phyloP scores from a whole-genome alignment of 176 grass and related monocot species.

The Aegilops speltoides region DNA sequence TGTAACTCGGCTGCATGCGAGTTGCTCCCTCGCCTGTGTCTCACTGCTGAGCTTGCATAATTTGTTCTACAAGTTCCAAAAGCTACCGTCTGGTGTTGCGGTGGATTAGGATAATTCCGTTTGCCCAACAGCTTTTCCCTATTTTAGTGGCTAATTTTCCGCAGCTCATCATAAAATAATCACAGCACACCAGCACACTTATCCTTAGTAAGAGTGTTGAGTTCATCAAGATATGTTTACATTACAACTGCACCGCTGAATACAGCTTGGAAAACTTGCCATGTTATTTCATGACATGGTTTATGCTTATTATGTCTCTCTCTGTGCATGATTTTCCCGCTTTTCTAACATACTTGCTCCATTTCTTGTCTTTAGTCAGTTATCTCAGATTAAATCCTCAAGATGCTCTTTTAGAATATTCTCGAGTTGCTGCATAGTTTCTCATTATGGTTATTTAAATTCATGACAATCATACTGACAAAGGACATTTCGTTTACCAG shows the following conservation, averaged over 20 bases:
- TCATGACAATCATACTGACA: constrained; percentile 1
- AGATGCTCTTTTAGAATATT: not conserved
- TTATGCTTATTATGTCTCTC: not conserved
- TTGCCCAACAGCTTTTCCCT: not conserved
- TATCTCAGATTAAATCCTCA: not conserved
- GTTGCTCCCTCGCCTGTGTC: not conserved
- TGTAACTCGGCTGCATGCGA: not conserved
- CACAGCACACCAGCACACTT: not conserved
- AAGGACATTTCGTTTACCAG: constrained; percentile 47
- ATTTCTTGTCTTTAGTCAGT: not conserved
- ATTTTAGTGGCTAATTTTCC: not conserved
- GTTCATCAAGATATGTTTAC: not conserved
- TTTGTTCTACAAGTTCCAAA: not conserved
- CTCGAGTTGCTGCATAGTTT: not conserved
- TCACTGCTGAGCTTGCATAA: not conserved
- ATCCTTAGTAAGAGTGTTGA: not conserved
- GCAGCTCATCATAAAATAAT: not conserved
- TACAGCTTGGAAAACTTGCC: not conserved
- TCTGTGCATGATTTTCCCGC: not conserved
- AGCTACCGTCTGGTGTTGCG: not conserved
- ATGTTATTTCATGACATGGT: not conserved
- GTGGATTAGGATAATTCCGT: not conserved
- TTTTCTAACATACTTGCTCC: not conserved
- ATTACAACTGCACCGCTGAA: not conserved
- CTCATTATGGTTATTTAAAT: not conserved